Evolutionary conservation across 2,329 filamentous ascomycete genomes (phyloP).

Genomic region (Pestalotiopsis sp.): DNA sequence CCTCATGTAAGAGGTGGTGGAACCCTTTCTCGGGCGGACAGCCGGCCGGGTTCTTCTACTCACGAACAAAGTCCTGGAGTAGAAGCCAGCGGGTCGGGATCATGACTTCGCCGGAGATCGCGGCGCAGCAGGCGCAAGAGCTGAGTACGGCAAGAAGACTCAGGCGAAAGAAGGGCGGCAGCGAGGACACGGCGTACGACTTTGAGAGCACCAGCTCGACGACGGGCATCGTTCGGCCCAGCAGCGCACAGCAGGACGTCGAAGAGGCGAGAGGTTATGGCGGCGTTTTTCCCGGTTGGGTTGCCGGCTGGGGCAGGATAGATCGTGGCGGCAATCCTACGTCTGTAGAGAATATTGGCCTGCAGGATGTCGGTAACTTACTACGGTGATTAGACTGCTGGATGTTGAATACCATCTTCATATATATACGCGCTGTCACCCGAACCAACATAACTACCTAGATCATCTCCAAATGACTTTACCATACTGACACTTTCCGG

Average conservation of each 20-base stretch:
- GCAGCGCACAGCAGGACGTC: constrained; percentile 7
- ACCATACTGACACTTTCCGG: too few relatives aligned
- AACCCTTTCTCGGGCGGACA: constrained; percentile 53
- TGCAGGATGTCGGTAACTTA: constrained; percentile 40
- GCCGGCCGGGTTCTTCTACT: constrained; percentile 53
- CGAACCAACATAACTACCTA: too few relatives aligned
- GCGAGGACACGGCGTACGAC: constrained; percentile 17
- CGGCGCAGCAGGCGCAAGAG: constrained; percentile 24
- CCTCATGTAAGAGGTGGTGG: constrained; percentile 37
- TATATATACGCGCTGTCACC: too few relatives aligned
- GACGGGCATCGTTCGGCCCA: constrained; percentile 20
- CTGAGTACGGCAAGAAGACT: constrained; percentile 24
- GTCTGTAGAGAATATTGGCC: constrained; percentile 34
- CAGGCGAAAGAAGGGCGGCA: constrained; percentile 16
- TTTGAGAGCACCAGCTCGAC: constrained; percentile 30
- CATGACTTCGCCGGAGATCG: constrained; percentile 45
- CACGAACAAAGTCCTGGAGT: constrained; percentile 32
- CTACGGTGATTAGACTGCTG: constrained; percentile 20
- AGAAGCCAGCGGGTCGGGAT: constrained; percentile 39
- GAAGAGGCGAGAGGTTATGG: constrained; percentile 15
- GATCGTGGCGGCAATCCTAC: constrained; percentile 32
- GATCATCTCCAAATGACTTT: too few relatives aligned
- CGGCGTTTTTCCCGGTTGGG: constrained; percentile 38
- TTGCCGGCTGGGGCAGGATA: constrained; percentile 41
- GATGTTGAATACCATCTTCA: too few relatives aligned